Evolutionary conservation across 75 land plant genomes (phyloP).

Genomic region (Selaginella moellendorffii): DNA sequence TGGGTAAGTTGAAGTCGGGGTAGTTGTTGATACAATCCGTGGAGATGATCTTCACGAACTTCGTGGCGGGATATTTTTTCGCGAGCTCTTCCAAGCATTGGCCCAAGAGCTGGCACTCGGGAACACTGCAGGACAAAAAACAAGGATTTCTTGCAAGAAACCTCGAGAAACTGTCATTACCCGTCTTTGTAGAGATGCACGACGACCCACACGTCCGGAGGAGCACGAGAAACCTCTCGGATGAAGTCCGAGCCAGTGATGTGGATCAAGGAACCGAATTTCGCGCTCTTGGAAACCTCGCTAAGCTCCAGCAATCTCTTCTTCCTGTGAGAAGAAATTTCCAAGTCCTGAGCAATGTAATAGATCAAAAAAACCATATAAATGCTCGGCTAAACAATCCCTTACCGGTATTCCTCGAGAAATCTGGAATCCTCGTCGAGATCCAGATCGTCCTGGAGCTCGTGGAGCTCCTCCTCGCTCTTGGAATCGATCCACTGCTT

Average conservation of each 20-base stretch:
- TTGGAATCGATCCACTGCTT: constrained; percentile 61
- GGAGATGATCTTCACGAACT: constrained; percentile 93
- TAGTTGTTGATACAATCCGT: constrained; percentile 94
- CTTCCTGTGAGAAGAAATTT: constrained; percentile 38
- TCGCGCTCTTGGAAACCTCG: constrained; percentile 37
- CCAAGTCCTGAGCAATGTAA: too few relatives aligned
- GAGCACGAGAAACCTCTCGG: constrained; percentile 87
- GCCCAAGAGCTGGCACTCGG: constrained; percentile 57
- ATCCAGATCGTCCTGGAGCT: constrained; percentile 60
- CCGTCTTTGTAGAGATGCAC: constrained; percentile 86
- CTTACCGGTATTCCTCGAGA: constrained; percentile 84
- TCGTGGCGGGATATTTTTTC: constrained; percentile 62
- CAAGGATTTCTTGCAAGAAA: too few relatives aligned
- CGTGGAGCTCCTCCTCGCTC: constrained; percentile 69
- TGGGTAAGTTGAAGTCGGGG: constrained; percentile 84
- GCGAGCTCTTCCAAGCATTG: constrained; percentile 77
- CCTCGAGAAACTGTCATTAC: constrained; percentile 16
- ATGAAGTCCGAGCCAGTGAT: constrained; percentile 77
- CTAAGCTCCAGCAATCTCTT: constrained; percentile 72
- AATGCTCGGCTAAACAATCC: too few relatives aligned
- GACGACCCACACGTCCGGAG: constrained; percentile 90
- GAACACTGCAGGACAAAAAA: constrained; percentile 31
- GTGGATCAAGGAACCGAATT: constrained; percentile 65
- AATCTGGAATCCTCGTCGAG: constrained; percentile 72
- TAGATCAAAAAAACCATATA: too few relatives aligned